Conservation (phyloP, 805 yeast species). For the Brettanomyces nanus region DNA sequence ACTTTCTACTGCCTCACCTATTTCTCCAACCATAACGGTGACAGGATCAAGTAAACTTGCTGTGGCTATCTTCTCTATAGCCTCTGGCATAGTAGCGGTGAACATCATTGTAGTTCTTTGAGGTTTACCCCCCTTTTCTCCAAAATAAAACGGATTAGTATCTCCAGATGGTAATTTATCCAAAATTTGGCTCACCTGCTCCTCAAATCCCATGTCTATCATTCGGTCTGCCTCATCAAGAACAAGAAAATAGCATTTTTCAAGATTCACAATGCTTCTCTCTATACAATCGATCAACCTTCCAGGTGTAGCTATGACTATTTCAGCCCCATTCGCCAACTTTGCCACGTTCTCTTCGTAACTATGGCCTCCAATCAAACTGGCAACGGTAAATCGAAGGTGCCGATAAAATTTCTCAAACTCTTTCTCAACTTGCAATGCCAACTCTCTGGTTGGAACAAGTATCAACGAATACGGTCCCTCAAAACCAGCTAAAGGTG, state of each 20-base stretch:
- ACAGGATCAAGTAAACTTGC: conserved; percentile 57
- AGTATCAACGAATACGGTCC: conserved; percentile 71
- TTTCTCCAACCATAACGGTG: conserved; percentile 57
- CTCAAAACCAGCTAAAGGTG: conserved; percentile 39
- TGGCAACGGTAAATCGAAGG: conserved; percentile 40
- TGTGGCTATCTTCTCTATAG: conserved; percentile 59
- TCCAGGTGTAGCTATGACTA: conserved; percentile 93
- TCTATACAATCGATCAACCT: conserved; percentile 75
- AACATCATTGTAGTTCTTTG: conserved; percentile 78
- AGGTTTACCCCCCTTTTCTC: conserved; percentile 13
- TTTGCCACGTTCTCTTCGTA: conserved; percentile 63
- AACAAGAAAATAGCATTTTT: conserved; percentile 57
- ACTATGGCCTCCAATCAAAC: conserved; percentile 86
- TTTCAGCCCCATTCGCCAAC: conserved; percentile 58
- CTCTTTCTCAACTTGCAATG: conserved; percentile 73
- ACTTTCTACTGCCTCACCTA: conserved; percentile 56
- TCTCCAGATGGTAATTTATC: conserved; percentile 43
- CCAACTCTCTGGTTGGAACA: conserved; percentile 93
- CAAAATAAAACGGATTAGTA: conserved; percentile 28
- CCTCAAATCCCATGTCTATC: conserved; percentile 93
- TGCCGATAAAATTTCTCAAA: conserved; percentile 27
- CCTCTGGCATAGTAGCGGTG: conserved; percentile 85
- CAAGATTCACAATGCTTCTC: conserved; percentile 50
- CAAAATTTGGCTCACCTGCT: conserved; percentile 57
- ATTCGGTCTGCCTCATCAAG: conserved; percentile 94